phyloP scores from a whole-genome alignment of 176 grass and related monocot species.

The Oryza glaberrima region DNA sequence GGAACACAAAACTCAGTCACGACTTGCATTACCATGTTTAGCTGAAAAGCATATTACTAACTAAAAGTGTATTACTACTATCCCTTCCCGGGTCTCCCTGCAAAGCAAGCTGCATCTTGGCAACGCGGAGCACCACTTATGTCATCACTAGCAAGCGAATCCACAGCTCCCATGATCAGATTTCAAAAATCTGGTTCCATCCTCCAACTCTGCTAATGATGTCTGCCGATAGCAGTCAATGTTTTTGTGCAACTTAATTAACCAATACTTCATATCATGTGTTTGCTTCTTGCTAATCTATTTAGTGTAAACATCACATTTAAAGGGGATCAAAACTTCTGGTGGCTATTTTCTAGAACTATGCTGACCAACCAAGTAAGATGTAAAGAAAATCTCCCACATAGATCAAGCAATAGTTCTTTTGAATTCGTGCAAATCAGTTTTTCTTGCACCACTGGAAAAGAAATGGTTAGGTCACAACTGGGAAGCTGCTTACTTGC shows the following conservation, averaged over 20 bases:
- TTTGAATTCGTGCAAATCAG: neutral
- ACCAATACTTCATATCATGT: neutral
- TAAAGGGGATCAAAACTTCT: neutral
- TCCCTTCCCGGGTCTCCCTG: neutral
- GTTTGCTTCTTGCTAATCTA: neutral
- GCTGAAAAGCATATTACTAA: no score
- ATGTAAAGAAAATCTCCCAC: no score
- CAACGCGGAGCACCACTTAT: neutral
- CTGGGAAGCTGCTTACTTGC: conserved; percentile 5
- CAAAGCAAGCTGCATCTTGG: neutral
- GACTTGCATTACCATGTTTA: conserved; percentile 1
- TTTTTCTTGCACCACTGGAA: neutral
- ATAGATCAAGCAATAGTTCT: neutral
- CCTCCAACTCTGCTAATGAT: no score
- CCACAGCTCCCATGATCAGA: no score
- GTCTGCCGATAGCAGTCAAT: neutral
- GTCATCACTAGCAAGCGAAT: neutral
- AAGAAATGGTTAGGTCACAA: neutral
- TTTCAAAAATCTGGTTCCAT: no score
- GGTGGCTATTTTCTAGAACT: neutral
- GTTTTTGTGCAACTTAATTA: neutral
- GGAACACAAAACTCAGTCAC: neutral
- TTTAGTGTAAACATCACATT: conserved; percentile 11
- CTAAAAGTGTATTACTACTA: neutral
- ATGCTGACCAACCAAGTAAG: neutral